Evolutionary conservation across 768 basidiomycete genomes (phyloP).

Genomic region (Hygrophorus pudorinus): DNA sequence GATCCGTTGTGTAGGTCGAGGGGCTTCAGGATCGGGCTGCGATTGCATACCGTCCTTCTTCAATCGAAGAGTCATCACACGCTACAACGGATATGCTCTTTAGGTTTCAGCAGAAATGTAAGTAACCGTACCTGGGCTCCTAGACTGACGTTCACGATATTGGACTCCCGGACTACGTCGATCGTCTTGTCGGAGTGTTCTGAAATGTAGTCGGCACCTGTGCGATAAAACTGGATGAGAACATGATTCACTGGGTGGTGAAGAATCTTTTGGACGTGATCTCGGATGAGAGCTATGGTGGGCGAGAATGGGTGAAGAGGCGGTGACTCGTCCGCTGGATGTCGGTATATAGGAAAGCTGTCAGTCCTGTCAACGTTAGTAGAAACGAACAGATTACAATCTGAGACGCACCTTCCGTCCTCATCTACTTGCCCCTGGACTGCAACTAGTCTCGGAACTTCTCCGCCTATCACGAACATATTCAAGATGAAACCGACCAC

Average conservation of each 20-base stretch:
- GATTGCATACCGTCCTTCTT: conserved; percentile 2
- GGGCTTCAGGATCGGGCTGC: conserved; percentile 7
- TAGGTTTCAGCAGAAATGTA: too few relatives aligned
- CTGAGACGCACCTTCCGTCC: conserved; percentile 34
- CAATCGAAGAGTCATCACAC: conserved; percentile 53
- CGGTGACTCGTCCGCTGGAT: conserved; percentile 74
- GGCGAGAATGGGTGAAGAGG: conserved; percentile 56
- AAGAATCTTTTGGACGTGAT: conserved; percentile 47
- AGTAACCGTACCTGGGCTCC: conserved; percentile 38
- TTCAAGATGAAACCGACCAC: background rate
- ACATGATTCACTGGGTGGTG: conserved; percentile 73
- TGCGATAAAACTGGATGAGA: conserved; percentile 73
- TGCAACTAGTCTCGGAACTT: conserved; percentile 58
- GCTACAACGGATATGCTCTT: conserved; percentile 21
- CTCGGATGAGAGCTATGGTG: conserved; percentile 55
- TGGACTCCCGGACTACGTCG: conserved; percentile 65
- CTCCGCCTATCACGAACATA: conserved; percentile 46
- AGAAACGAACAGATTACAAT: background rate
- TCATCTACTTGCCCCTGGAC: conserved; percentile 45
- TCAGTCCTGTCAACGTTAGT: background rate
- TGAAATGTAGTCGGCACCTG: conserved; percentile 73
- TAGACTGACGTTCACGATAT: conserved; percentile 72
- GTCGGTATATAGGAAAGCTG: conserved; percentile 73
- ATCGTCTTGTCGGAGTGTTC: conserved; percentile 86
- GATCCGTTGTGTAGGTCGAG: conserved; percentile 47